Base-by-base conservation (phyloP, 805 yeast genomes). In the Blastobotrys muscicola region DNA sequence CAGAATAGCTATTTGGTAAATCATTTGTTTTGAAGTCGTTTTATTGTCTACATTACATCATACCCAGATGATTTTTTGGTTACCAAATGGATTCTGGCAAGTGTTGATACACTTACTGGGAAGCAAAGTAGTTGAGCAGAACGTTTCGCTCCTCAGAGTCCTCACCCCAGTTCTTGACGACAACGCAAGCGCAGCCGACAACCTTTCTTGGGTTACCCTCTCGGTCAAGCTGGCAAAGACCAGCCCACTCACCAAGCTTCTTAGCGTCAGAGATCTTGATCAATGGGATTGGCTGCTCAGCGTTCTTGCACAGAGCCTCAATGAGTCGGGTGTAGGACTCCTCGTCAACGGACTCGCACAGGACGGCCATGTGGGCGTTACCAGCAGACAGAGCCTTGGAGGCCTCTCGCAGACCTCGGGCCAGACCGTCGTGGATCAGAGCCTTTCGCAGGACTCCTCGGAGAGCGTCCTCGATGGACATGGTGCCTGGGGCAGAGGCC, bases 231-330 rank as follows among this genome's bases (percentile, higher is more conserved):
- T 87, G 86, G 79, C 96, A 92, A 63, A 92, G 80, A 84, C 98
- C 98, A 67, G 97, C 97, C 98, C 98, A 92, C 80, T 92, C 97
- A 81, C 99, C 99, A 70, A 92, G 82, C 78, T 86, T 85, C 83
- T 92, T 92, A 69, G 97, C 96, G 70, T 92, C 98, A 64, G 97
- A 85, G 63, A 92, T 97, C 84, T 92, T 92, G 83, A 92, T 84
- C 74, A 92, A 79, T 65, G 98, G 97, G 61, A 90, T 86, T 77
- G 85, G 85, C 74, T 81, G 78, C 69, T 85, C 95, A 67, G 94
- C 86, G 75, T 86, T 95, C 79, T 89, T 85, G 80, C 97, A 90
- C 68, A 92, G 82, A 76, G 97, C 97, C 83, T 92, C 97, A 65
- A 92, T 92, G 71, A 92, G 85, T 77, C 89, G 87, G 70, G 84